phyloP scores from a whole-genome alignment of 495 filamentous ascomycete species.

The Podospora fimiseda region DNA sequence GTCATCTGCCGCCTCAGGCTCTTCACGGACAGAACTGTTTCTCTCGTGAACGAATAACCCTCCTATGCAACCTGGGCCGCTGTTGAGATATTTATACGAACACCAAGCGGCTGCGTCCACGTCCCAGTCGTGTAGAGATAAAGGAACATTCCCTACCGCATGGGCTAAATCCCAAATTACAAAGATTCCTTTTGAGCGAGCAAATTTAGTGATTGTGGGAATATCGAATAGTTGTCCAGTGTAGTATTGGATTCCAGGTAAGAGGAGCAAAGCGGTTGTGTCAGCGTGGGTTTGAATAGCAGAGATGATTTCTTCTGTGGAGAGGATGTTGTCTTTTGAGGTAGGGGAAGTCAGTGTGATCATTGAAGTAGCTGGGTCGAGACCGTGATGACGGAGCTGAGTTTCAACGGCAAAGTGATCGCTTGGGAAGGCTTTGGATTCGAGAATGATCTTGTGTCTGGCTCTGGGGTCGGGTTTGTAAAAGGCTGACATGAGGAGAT shows the following conservation, averaged over 20 bases:
- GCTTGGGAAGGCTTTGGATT: slow-evolving; percentile 90
- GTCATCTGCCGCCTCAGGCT: slow-evolving; percentile 31
- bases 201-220: slow-evolving; percentile 70
- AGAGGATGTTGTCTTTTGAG: slow-evolving; percentile 48
- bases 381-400: slow-evolving; percentile 73
- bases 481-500: slow-evolving; percentile 86
- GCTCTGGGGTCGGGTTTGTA: slow-evolving; percentile 68
- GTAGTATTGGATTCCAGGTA: slow-evolving; percentile 93
- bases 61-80: slow-evolving; percentile 80
- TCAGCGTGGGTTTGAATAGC: slow-evolving; percentile 71
- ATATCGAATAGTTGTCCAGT: slow-evolving; percentile 91
- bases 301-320: slow-evolving; percentile 66
- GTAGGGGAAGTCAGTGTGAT: slow-evolving; percentile 61
- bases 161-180: slow-evolving; percentile 96
- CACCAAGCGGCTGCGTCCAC: slow-evolving; percentile 98
- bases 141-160: slow-evolving; percentile 82
- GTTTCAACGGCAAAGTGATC: slow-evolving; percentile 91
- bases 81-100: slow-evolving; percentile 94
- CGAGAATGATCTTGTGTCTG: slow-evolving; percentile 83
- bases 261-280: slow-evolving; percentile 70
- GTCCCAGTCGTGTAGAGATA: slow-evolving; percentile 83
- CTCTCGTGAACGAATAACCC: slow-evolving; percentile 81
- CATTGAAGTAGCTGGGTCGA: slow-evolving; percentile 63
- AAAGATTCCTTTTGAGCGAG: slow-evolving; percentile 66
- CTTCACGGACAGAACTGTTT: slow-evolving; percentile 49